Conservation (phyloP, 768 basidiomycete genomes). For the Leccinum variicolor region DNA sequence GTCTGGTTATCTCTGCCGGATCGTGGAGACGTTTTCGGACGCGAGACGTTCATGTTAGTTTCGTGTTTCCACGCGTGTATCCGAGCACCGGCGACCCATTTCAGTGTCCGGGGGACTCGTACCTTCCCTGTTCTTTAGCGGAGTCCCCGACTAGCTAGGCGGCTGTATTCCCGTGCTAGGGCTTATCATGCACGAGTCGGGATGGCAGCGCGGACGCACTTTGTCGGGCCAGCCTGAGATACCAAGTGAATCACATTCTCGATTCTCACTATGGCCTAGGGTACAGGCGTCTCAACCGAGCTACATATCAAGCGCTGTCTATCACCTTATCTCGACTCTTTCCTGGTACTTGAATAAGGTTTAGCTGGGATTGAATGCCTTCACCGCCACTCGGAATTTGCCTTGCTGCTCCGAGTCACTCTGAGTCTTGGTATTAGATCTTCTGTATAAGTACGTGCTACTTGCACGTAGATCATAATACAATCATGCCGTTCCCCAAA, state of each 20-base stretch:
- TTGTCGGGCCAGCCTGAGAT: too few relatives aligned
- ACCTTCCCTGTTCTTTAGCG: neutral
- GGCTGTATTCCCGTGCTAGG: too few relatives aligned
- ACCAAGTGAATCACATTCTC: too few relatives aligned
- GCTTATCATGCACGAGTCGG: too few relatives aligned
- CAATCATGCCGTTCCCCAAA: conserved; percentile 58
- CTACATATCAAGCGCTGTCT: too few relatives aligned
- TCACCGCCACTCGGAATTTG: neutral
- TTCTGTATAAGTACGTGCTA: neutral
- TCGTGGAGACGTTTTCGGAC: neutral
- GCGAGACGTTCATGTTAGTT: too few relatives aligned
- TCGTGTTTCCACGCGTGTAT: neutral
- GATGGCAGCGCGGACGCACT: too few relatives aligned
- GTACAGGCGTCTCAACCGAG: too few relatives aligned
- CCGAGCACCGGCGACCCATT: neutral
- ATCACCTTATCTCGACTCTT: too few relatives aligned
- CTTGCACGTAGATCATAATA: neutral
- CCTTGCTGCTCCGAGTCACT: neutral
- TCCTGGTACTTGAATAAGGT: neutral
- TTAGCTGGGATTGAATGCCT: neutral
- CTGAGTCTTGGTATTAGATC: neutral
- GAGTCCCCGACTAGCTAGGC: too few relatives aligned
- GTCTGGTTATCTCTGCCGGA: neutral
- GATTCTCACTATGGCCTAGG: too few relatives aligned
- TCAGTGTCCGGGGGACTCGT: neutral